phyloP scores from a whole-genome alignment of 805 yeast species.

The Cyberlindnera euphorbiiphila region DNA sequence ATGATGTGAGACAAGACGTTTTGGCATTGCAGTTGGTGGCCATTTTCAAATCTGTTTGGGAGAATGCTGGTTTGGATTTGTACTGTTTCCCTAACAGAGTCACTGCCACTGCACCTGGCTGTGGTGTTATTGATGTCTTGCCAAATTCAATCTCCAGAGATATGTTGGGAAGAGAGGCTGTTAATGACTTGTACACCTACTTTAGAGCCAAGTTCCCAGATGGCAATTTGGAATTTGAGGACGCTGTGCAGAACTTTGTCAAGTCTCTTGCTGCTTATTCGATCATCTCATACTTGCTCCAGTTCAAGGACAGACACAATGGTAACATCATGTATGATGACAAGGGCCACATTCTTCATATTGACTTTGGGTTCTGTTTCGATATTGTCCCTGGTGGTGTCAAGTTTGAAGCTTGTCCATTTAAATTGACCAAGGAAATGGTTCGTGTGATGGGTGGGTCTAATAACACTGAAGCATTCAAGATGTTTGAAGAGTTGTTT shows the following conservation, averaged over 20 bases:
- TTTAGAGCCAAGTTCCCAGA: slow-evolving; percentile 91
- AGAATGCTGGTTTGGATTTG: slow-evolving; percentile 79
- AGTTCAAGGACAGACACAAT: slow-evolving; percentile 96
- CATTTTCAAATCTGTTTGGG: slow-evolving; percentile 88
- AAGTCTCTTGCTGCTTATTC: slow-evolving; percentile 94
- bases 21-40: slow-evolving; percentile 89
- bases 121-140: slow-evolving; percentile 97
- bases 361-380: slow-evolving; percentile 97
- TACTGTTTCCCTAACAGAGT: slow-evolving; percentile 92
- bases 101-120: slow-evolving; percentile 98
- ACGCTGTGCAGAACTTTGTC: slow-evolving; percentile 87
- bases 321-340: slow-evolving; percentile 97
- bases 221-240: slow-evolving; percentile 88
- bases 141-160: slow-evolving; percentile 95
- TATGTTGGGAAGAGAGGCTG: slow-evolving; percentile 98
- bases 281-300: slow-evolving; percentile 82
- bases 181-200: slow-evolving; percentile 91
- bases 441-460: slow-evolving; percentile 94
- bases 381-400: slow-evolving; percentile 99
- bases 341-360: slow-evolving; percentile 91
- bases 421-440: slow-evolving; percentile 95
- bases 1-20: slow-evolving; percentile 97
- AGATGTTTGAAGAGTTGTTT: slow-evolving; percentile 93
- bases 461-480: slow-evolving; percentile 76
- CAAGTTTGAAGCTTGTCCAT: slow-evolving; percentile 96